phyloP scores from a whole-genome alignment of 176 grass and related monocot genomes.

The Miscanthus lutarioriparius region DNA sequence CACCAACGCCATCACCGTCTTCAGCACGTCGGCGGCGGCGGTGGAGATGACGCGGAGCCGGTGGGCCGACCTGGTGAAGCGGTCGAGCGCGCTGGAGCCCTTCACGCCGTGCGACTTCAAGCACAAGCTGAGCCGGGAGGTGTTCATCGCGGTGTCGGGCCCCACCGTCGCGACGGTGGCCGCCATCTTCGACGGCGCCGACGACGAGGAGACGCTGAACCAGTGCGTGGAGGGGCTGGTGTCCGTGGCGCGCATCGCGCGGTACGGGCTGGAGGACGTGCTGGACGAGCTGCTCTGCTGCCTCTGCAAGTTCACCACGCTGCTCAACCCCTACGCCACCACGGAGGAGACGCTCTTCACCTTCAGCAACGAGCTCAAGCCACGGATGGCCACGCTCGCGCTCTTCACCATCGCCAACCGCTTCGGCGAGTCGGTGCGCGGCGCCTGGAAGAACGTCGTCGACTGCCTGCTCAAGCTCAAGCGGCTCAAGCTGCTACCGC shows the following conservation, averaged over 20 bases:
- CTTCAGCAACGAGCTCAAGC: constrained; percentile 93
- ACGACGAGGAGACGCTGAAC: constrained; percentile 76
- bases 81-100: constrained; percentile 48
- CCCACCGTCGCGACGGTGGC: constrained; percentile 66
- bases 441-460: constrained; percentile 80
- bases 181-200: constrained; percentile 78
- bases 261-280: constrained; percentile 78
- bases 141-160: constrained; percentile 71
- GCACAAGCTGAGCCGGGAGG: constrained; percentile 80
- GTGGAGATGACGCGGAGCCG: constrained; percentile 52
- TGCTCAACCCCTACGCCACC: constrained; percentile 88
- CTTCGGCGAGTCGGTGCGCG: constrained; percentile 74
- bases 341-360: constrained; percentile 78
- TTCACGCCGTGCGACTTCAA: constrained; percentile 82
- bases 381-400: constrained; percentile 77
- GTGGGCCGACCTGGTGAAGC: constrained; percentile 70
- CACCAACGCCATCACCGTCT: constrained; percentile 71
- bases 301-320: constrained; percentile 94
- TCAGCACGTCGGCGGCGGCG: constrained; percentile 22
- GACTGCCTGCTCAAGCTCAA: constrained; percentile 97
- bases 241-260: constrained; percentile 65
- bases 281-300: constrained; percentile 93
- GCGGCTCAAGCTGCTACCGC: constrained; percentile 75
- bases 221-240: constrained; percentile 86
- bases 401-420: constrained; percentile 94